Evolutionary conservation across 768 basidiomycete species (phyloP), one percentile per base, ranked within the genome.

Genomic region (Imleria badia): DNA sequence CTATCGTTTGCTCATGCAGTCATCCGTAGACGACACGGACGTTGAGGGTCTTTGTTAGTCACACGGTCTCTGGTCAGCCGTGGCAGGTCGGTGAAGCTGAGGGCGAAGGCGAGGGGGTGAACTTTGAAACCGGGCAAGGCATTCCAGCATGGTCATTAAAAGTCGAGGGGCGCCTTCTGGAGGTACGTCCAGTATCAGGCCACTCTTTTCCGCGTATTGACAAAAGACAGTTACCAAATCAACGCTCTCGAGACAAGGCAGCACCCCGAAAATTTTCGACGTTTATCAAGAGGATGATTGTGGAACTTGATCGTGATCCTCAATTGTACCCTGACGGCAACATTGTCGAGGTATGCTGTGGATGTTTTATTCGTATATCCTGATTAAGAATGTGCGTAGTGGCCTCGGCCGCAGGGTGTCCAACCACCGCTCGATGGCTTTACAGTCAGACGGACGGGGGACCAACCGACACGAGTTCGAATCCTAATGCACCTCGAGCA

Each of bases 71-170:
- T 17, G 84, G 86, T 31, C 94, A 96, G 66, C 59, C 81, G 5
- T 96, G 94, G 94, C 94, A 97, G 66, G 79, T 78, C 8, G 78
- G 80, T 5, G 79, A 66, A 20, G 52, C 59, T 1, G 57, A 65
- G 15, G 63, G 56, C 5, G 70, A 73, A 20, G 66, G 76, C 0
- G 71, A 79, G 23, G 45, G 74, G 66, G 62, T 72, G 6, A 77
- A 84, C 63, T 81, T 91, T 51, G 90, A 94, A 57, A 92, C 89
- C 0, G 94, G 93, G 11, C 86, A 92, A 62, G 90, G 90, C 2
- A 87, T 95, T 41, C 91, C 94, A 5, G 89, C 91, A 0, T 98
- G 93, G 93, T 78, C 83, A 35, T 76, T 98, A 54, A 89, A 83
- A 67, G 79, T 97, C 38, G 95, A 98, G 61, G 94, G 94, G 2